A percentile compares a stretch with the other conserved stretches of the same genome.
Conservation (phyloP, 2,329 filamentous ascomycete genomes). For the Trichoderma sp. region DNA sequence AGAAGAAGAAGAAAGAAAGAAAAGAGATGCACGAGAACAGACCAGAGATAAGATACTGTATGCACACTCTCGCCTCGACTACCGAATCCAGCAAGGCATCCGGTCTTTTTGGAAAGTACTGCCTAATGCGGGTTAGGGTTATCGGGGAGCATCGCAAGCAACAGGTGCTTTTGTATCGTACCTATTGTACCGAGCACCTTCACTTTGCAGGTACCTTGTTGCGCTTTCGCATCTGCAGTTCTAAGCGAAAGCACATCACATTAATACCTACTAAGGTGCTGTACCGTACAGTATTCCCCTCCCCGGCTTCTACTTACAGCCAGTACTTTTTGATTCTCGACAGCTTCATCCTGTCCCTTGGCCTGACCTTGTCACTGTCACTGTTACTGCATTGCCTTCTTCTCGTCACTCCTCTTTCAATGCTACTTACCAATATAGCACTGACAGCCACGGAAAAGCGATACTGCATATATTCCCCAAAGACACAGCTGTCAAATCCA, state of each 20-base stretch:
- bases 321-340: background rate
- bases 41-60: background rate
- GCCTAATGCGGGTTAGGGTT: conserved; percentile 7
- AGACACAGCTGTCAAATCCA: background rate
- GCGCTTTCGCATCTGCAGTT: background rate
- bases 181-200: background rate
- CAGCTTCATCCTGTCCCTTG: background rate
- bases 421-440: background rate
- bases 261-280: too few relatives aligned
- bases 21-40: background rate
- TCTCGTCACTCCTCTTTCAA: background rate
- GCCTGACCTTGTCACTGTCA: background rate
- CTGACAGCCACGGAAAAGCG: background rate
- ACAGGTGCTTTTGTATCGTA: background rate
- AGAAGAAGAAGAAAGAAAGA: background rate
- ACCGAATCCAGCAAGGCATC: background rate
- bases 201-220: background rate
- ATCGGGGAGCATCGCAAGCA: background rate
- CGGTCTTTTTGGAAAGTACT: background rate
- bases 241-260: background rate
- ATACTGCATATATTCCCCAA: background rate
- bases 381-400: background rate
- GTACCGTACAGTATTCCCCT: background rate
- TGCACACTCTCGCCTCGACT: background rate
- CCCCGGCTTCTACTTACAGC: background rate